Conservation (phyloP, 2,329 filamentous ascomycete genomes). For the Hypoxylon sp. region DNA sequence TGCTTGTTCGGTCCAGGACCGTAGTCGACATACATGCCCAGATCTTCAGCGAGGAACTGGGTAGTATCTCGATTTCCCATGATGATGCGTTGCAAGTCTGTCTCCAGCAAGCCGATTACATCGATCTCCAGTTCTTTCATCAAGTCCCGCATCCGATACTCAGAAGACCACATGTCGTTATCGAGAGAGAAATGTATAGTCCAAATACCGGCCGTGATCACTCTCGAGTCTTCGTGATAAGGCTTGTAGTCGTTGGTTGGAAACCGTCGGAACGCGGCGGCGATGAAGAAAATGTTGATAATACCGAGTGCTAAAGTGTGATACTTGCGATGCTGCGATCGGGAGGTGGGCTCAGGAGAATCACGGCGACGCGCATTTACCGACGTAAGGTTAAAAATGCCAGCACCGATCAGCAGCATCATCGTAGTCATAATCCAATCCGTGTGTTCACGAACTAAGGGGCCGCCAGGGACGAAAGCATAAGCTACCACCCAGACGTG, state of each 20-base stretch:
- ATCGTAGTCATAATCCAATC: constrained; percentile 93
- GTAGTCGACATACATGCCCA: constrained; percentile 99
- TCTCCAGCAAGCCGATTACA: constrained; percentile 92
- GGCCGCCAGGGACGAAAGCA: constrained; percentile 94
- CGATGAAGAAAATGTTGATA: constrained; percentile 82
- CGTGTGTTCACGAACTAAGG: constrained; percentile 89
- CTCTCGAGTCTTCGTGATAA: constrained; percentile 85
- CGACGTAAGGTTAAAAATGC: constrained; percentile 76
- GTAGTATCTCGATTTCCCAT: constrained; percentile 99
- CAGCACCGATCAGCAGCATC: constrained; percentile 85
- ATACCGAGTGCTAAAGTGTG: constrained; percentile 68
- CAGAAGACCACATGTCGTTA: constrained; percentile 98
- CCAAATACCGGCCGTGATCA: constrained; percentile 96
- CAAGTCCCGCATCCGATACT: constrained; percentile 89
- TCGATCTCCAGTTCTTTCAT: constrained; percentile 97
- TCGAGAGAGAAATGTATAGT: constrained; percentile 98
- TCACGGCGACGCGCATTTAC: constrained; percentile 55
- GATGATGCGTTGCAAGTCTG: constrained; percentile 95
- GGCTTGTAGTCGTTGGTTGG: constrained; percentile 91
- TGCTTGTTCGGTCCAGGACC: constrained; percentile 98
- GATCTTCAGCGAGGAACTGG: constrained; percentile 91
- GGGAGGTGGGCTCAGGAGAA: constrained; percentile 47
- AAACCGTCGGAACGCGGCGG: constrained; percentile 87
- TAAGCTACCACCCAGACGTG: constrained; percentile 99
- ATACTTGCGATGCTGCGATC: constrained; percentile 60